Base-by-base conservation (phyloP, 306 rosid genomes). In the Lotus japonicus region DNA sequence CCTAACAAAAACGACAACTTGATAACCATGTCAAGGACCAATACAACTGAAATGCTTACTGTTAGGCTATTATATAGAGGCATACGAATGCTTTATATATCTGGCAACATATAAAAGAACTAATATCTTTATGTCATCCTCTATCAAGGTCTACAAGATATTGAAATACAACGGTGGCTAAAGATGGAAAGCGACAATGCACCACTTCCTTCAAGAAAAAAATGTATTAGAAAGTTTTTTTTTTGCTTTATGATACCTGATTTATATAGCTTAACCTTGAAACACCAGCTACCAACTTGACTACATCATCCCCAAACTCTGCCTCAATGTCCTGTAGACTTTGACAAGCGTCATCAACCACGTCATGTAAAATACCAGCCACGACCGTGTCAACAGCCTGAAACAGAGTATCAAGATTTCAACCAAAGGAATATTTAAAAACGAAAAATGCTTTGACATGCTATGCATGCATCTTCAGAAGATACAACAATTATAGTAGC, bases 331-430 rank as follows among this genome's bases (percentile, higher is more conserved):
- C 82, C 54, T 50, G 81, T 76, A 92, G 86, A 71, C 87, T 85
- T 84, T 84, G 82, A 70, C 83, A 64, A 46, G 98, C 85, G 61
- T 92, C 97, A 76, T 92, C 98, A 51, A 92, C 87, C 76, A 92
- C 90, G 10, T 92, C 98, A 64, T 92, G 98, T 58, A 92, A 92
- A 83, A 92, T 82, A 77, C 98, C 98, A 55, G 98, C 97, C 81
- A 90, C 97, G 3, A 92, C 85, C 57, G 97, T 92, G 55, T 90
- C 88, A 66, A 92, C 83, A 64, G 98, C 97, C 98, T 92, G 96
- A 70, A 79, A 55, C 28, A 44, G 65, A 67, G 59, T 71, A 57
- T 36, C 13, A 71, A 36, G 36, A 64, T 58, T 66, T 43, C 76
- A 66, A 71, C 38, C 43, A 69, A 69, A 64, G 46, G 36, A 72